Conservation (phyloP, 2,329 filamentous ascomycete genomes). For the Paraphoma sp. region DNA sequence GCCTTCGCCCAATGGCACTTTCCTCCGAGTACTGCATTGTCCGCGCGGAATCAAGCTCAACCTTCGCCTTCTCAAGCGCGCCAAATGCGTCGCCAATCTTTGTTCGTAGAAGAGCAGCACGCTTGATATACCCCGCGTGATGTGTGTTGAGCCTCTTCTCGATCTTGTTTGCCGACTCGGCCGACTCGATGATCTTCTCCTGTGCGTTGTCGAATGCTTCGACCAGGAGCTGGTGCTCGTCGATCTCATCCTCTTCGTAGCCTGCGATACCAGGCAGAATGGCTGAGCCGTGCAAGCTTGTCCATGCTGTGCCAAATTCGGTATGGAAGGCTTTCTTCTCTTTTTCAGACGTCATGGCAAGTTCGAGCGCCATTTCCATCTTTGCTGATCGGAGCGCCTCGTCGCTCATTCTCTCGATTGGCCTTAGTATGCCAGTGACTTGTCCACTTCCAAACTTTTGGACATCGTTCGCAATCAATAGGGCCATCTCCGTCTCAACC, state of each 20-base stretch:
- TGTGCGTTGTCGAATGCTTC: constrained; percentile 79
- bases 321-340: constrained; percentile 55
- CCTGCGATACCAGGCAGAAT: constrained; percentile 79
- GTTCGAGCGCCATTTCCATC: constrained; percentile 76
- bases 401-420: constrained; percentile 73
- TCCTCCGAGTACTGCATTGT: constrained; percentile 82
- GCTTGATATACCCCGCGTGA: constrained; percentile 88
- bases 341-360: constrained; percentile 59
- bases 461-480: constrained; percentile 84
- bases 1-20: constrained; percentile 72
- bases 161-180: constrained; percentile 82
- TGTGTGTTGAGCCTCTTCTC: constrained; percentile 92
- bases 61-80: constrained; percentile 74
- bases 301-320: constrained; percentile 56
- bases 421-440: constrained; percentile 66
- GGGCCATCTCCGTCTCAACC: constrained; percentile 78
- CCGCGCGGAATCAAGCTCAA: constrained; percentile 76
- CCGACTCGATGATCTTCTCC: constrained; percentile 73
- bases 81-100: constrained; percentile 80
- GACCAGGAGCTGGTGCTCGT: constrained; percentile 70
- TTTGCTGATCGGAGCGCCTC: constrained; percentile 75
- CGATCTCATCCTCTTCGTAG: constrained; percentile 78
- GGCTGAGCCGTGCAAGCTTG: constrained; percentile 53
- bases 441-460: constrained; percentile 73
- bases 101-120: constrained; percentile 77